Base-by-base conservation (phyloP, 2,329 filamentous ascomycete genomes). In the Neofusicoccum kwambonambiense region DNA sequence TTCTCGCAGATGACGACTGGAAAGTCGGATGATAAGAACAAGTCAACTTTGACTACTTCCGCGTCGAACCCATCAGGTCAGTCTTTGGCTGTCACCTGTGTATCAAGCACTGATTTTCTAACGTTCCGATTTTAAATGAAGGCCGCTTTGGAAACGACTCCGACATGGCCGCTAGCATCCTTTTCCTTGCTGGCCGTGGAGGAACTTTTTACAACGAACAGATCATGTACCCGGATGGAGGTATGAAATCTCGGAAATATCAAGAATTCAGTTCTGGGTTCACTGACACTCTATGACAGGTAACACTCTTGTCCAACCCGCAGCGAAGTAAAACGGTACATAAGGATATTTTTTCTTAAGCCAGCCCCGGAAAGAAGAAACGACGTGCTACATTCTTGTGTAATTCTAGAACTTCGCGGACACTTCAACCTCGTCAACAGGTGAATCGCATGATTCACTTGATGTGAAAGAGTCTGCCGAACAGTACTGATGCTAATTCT, bases 141-240 rank as follows among this genome's bases (percentile, higher is more conserved):
- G 68, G 69, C 49, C 68, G 78, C 35, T 70, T 74, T 51, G 82
- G 81, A 3, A 70, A 77, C 19, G 82, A 85, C 44, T 77, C 74
- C 12, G 83, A 85, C 67, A 84, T 84, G 80, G 82, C 79, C 5
- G 81, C 80, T 2, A 82, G 80, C 3, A 78, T 84, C 4, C 70
- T 86, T 54, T 80, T 85, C 67, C 72, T 85, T 45, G 83, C 82
- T 42, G 81, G 83, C 0, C 79, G 77, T 35, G 82, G 81, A 34
- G 83, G 83, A 2, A 68, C 80, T 0, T 85, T 84, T 67, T 81
- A 83, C 66, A 85, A 86, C 49, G 81, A 83, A 51, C 83, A 85
- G 71, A 79, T 84, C 37, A 64, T 86, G 50, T 83, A 82, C 67
- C 82, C 81, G 13, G 82, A 84, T 70, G 82, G 82, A 47, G 73